Evolutionary conservation across 2,329 filamentous ascomycete species (phyloP), one percentile per base, ranked within the genome.

Genomic region (Dactylellina drechsleri): DNA sequence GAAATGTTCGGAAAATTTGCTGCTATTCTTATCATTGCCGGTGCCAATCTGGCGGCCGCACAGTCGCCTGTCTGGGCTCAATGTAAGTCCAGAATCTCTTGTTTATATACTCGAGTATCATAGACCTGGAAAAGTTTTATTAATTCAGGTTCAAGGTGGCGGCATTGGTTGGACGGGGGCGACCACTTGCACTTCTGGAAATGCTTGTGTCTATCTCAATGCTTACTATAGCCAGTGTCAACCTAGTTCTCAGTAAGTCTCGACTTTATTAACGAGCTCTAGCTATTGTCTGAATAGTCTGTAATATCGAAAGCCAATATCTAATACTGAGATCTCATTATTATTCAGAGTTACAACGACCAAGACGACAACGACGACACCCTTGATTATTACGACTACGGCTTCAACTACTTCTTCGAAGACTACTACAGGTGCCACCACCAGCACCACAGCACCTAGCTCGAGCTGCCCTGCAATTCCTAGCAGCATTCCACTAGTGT

Each of bases 141-240:
- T 36, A 10, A 36, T 36, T 36, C 6, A 10, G 31, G 6, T 23
- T 15, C 16, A 40, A 81, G 80, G 80, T 64, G 80, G 80, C 66
- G 80, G 80, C 20, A 73, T 72, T 15, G 70, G 70, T 15, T 81
- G 78, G 79, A 77, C 60, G 54, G 80, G 80, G 53, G 61, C 78
- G 7, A 81, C 79, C 5, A 77, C 77, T 36, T 81, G 80, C 58
- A 79, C 80, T 15, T 77, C 79, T 16, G 80, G 80, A 49, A 79
- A 77, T 28, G 68, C 66, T 45, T 81, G 80, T 52, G 78, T 77
- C n/a, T 20, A n/a, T 31, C 50, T 74, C 16, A 73, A 73, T 31
- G 53, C 61, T 15, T 73, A 73, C 28, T 73, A 73, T 28, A 64
- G 58, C 16, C 68, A 74, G 41, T 74, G 70, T 18, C 56, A 62